phyloP scores from a whole-genome alignment of 768 basidiomycete genomes.

The Myochromella boudieri region DNA sequence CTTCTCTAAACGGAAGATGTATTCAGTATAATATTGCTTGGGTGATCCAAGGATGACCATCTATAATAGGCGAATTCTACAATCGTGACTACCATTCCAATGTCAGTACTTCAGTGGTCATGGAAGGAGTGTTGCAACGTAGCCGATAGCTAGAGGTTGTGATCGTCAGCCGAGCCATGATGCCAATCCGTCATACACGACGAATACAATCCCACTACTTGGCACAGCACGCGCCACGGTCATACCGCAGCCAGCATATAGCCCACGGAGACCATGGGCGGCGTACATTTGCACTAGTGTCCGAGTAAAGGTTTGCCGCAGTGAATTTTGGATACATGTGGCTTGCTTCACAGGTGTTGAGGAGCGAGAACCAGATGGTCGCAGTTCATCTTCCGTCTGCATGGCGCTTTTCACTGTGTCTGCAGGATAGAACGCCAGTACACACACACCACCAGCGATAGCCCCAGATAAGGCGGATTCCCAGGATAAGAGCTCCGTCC shows the following conservation, averaged over 20 bases:
- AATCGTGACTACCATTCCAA: too few relatives aligned
- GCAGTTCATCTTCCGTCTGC: conserved; percentile 85
- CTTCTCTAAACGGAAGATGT: too few relatives aligned
- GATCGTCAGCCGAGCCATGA: conserved; percentile 40
- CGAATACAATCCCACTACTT: conserved; percentile 89
- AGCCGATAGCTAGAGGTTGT: too few relatives aligned
- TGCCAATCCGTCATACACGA: conserved; percentile 82
- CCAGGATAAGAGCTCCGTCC: conserved; percentile 49
- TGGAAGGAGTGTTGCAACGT: too few relatives aligned
- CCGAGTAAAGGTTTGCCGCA: conserved; percentile 43
- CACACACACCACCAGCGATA: conserved; percentile 76
- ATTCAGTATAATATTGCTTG: too few relatives aligned
- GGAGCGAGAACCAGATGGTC: conserved; percentile 31
- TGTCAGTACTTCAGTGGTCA: too few relatives aligned
- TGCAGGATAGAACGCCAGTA: conserved; percentile 83
- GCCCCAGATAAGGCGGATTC: conserved; percentile 83
- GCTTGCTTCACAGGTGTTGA: conserved; percentile 1
- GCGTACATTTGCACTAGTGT: conserved; percentile 72
- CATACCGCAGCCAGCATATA: conserved; percentile 93
- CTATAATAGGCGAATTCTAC: too few relatives aligned
- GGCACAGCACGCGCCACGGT: conserved; percentile 85
- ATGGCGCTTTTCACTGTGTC: conserved; percentile 90
- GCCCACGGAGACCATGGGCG: conserved; percentile 73
- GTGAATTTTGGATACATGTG: neutral
- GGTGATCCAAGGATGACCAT: too few relatives aligned